Base-by-base conservation (phyloP, 768 basidiomycete genomes). In the Suillus weaverae region DNA sequence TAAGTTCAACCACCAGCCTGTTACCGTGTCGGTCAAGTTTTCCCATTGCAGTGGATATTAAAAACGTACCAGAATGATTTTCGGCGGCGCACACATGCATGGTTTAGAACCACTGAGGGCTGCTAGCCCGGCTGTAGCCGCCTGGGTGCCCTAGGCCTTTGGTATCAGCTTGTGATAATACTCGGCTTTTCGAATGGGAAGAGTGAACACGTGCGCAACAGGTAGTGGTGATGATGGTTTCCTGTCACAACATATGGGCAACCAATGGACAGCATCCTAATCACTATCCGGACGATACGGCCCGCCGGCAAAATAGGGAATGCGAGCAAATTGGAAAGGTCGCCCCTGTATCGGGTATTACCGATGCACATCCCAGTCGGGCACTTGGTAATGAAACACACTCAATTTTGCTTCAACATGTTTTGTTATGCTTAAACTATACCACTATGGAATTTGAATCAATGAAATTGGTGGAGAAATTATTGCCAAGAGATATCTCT, bases 21-120 rank as follows among this genome's bases (percentile, higher is more conserved):
- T 41, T 59, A 22, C 38, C 38, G 6, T 36, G 26, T 30, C 16
- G 18, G 14, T 41, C 26, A 7, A 30, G 39, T 39, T 26, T 26
- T 30, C 26, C 39, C 18, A 59, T 59, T 59, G 30, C 4, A 32
- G 39, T 30, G 39, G 38, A 59, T 18, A 59, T 59, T 59, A 59
- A 59, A 59, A 59, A 59, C 39, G 57, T 59, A 59, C 57, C 26
- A 59, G 35, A 41, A 30, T 39, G 38, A 57, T 20, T 18, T 53
- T 32, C 36, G 16, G 56, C 22, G 14, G 56, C 5, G 16, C 26
- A 11, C 4, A 39, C 5, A 59, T 59, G 39, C 4, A 41, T 32
- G 39, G 26, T 35, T 33, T 54, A 32, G 32, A n/a, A 54, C 51
- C 2, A 32, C 3, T 10, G 53, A 35, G 33, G 16, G 33, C 6